Evolutionary conservation across 345 rosid species (phyloP).

Genomic region (Triadica sebifera): DNA sequence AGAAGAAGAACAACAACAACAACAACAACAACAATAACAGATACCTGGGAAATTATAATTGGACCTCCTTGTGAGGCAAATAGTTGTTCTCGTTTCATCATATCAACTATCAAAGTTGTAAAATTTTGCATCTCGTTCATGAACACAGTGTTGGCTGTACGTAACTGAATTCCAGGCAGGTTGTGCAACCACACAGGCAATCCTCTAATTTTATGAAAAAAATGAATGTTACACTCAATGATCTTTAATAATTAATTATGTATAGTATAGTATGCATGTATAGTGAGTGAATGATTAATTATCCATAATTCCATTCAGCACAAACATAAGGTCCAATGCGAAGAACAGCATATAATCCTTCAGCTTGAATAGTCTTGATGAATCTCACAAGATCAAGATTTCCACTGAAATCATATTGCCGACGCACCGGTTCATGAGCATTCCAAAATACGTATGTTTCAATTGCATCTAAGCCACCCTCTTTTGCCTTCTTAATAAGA

Average conservation of each 20-base stretch:
- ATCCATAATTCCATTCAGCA: slow-evolving; percentile 65
- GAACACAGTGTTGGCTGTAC: slow-evolving; percentile 24
- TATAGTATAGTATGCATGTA: too few species aligned
- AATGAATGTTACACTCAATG: too few species aligned
- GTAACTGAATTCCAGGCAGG: slow-evolving; percentile 15
- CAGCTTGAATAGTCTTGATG: slow-evolving; percentile 30
- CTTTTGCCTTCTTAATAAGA: slow-evolving; percentile 47
- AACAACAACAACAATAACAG: too few species aligned
- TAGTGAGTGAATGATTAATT: too few species aligned
- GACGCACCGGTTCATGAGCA: slow-evolving; percentile 40
- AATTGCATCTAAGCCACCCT: slow-evolving; percentile 51
- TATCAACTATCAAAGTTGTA: slow-evolving; percentile 34
- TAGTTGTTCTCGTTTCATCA: slow-evolving; percentile 49
- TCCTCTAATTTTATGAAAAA: slow-evolving; percentile 15
- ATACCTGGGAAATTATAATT: slow-evolving; percentile 11
- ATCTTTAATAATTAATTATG: too few species aligned
- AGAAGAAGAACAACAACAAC: too few species aligned
- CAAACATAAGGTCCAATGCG: slow-evolving; percentile 38
- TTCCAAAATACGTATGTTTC: slow-evolving; percentile 61
- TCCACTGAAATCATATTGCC: slow-evolving; percentile 21
- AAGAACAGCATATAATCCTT: slow-evolving; percentile 42
- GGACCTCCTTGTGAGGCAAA: slow-evolving; percentile 68
- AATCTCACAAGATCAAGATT: slow-evolving; percentile 44
- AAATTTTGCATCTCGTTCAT: slow-evolving; percentile 35
- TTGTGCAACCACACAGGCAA: slow-evolving; percentile 35